These are phyloP conservation scores for Clonostachys byssicola DNA, from an alignment of 2,329 filamentous ascomycete species.

Conservation along the genomic window DNA sequence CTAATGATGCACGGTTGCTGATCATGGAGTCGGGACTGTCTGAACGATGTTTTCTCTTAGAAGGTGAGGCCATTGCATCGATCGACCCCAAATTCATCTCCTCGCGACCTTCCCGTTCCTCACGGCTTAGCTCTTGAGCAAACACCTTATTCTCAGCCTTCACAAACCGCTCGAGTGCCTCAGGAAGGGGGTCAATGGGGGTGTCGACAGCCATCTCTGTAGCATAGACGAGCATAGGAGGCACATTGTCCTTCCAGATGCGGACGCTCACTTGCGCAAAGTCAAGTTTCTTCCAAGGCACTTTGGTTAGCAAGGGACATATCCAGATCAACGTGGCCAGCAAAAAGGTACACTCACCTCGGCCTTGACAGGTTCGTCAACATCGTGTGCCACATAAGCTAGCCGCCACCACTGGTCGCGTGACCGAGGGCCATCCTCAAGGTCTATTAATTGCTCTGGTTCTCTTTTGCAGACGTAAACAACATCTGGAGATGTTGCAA, in stretches of 20 bases:
- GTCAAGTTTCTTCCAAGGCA: constrained; percentile 35
- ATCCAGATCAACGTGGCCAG: background rate
- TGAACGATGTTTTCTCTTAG: constrained; percentile 39
- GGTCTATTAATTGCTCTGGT: constrained; percentile 34
- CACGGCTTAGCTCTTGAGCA: constrained; percentile 39
- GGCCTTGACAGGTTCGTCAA: constrained; percentile 35
- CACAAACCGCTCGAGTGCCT: constrained; percentile 37
- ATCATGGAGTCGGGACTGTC: constrained; percentile 42
- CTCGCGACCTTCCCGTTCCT: constrained; percentile 15
- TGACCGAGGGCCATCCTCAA: constrained; percentile 22
- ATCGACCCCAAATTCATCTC: constrained; percentile 9
- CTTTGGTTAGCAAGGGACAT: constrained; percentile 8
- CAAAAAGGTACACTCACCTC: constrained; percentile 32
- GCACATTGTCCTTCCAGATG: constrained; percentile 42
- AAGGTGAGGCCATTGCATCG: constrained; percentile 35
- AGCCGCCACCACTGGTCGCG: constrained; percentile 55
- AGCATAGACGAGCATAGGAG: constrained; percentile 47
- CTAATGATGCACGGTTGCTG: constrained; percentile 37
- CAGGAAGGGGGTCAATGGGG: constrained; percentile 27
- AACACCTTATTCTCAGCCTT: constrained; percentile 48
- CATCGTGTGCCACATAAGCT: constrained; percentile 26
- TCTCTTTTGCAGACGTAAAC: constrained; percentile 45
- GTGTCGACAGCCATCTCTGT: constrained; percentile 40
- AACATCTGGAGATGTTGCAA: constrained; percentile 39
- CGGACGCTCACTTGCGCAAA: constrained; percentile 37